Evolutionary conservation across 257 asterid species (phyloP), one percentile per base, ranked within the genome.

Genomic region (Nicotiana tabacum): DNA sequence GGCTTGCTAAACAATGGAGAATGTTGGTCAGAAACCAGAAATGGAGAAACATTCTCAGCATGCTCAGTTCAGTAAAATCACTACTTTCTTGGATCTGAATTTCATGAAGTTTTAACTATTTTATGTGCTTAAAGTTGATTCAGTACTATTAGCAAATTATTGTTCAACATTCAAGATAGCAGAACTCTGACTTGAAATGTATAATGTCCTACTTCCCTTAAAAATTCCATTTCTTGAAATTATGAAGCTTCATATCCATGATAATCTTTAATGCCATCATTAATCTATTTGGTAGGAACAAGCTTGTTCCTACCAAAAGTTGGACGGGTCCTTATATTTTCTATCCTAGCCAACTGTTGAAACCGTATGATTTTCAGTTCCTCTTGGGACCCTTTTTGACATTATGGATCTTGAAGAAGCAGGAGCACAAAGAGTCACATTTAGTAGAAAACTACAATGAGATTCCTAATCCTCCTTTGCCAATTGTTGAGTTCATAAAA

Each of bases 21-120:
- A 17, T 94, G 97, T 89, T 95, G 99, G 99, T 87, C 96, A 5
- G 92, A 88, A 18, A 80, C 89, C 66, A 88, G 30, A 86, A 84
- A 92, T 13, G 95, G 97, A 57, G 74, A 24, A 37, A 88, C 68
- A 83, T 89, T 89, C 74, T 95, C 99, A 27, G 97, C 97, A 48
- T 95, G 99, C 92, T 77, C 82, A 85, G 98, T 93, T 87, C 80
- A 85, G 92, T 90, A 78, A 83, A 51, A 29, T 2, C 80, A 16
- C 4, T 16, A 51, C 82, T 37, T 83, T 39, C 17, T 32, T 24
- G 27, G 5, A 48, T 77, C 53, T 18, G 2, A 33, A 29, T 69
- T 16, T 57, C 29, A 6, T 77, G 21, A 16, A 43, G 6, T 5
- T 81, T 27, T 18, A 66, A 81, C 61, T 0, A 29, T 39, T 61